phyloP scores from a whole-genome alignment of 495 filamentous ascomycete genomes.

The Aspergillus avenaceus region DNA sequence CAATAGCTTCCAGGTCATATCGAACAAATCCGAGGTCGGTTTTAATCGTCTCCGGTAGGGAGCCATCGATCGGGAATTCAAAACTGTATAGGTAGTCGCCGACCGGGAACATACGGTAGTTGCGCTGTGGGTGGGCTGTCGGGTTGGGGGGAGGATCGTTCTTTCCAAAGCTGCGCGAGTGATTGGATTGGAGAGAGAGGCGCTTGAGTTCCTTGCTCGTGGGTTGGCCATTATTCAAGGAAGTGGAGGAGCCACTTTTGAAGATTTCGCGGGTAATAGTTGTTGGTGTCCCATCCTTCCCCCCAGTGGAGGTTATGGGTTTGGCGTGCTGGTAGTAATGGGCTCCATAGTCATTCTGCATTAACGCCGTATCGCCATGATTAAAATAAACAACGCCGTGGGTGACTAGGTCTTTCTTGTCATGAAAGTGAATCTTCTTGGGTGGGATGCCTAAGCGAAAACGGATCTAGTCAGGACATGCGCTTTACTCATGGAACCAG shows the following conservation, averaged over 20 bases:
- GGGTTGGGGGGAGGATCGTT: slow-evolving; percentile 58
- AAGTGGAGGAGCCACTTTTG: slow-evolving; percentile 34
- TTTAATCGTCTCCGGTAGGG: slow-evolving; percentile 85
- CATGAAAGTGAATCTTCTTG: slow-evolving; percentile 74
- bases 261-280: slow-evolving; percentile 40
- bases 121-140: slow-evolving; percentile 70
- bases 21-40: slow-evolving; percentile 84
- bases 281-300: slow-evolving; percentile 39
- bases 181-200: slow-evolving; percentile 73
- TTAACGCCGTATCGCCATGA: slow-evolving; percentile 58
- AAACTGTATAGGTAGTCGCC: slow-evolving; percentile 95
- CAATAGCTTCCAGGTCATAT: slow-evolving; percentile 82
- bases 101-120: slow-evolving; percentile 83
- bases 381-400: slow-evolving; percentile 47
- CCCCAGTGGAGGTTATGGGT: slow-evolving; percentile 38
- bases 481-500: slow-evolving; percentile 3
- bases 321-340: slow-evolving; percentile 43
- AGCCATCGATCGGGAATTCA: slow-evolving; percentile 89
- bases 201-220: slow-evolving; percentile 52
- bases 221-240: slow-evolving; percentile 28
- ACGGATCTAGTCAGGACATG: slow-evolving; percentile 6
- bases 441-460: slow-evolving; percentile 72
- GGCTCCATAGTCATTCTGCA: slow-evolving; percentile 55
- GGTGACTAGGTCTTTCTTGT: slow-evolving; percentile 59
- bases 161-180: slow-evolving; percentile 81